These are phyloP conservation scores for Pythium volutum DNA, from an alignment of 352 stramenopile genomes.

Conservation along the genomic window DNA sequence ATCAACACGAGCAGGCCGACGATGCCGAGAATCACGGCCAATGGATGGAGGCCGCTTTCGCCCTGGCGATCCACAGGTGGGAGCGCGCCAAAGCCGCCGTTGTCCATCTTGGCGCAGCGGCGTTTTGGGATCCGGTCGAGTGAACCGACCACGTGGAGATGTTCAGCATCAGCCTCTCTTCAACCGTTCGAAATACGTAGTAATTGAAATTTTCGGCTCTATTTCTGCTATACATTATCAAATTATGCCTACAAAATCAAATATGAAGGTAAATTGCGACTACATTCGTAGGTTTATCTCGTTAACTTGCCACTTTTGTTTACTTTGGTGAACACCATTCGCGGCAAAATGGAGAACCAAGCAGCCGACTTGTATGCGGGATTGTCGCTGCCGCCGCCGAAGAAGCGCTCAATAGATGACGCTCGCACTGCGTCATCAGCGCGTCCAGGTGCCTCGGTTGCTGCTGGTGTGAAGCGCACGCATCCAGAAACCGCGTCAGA, in stretches of 20 bases:
- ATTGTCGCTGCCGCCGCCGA: slow-evolving; percentile 41
- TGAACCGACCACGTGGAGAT: slow-evolving; percentile 14
- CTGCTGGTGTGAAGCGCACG: neutral
- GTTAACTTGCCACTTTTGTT: too few species aligned
- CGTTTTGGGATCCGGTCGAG: neutral
- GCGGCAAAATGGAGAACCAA: slow-evolving; percentile 1
- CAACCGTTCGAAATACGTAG: neutral
- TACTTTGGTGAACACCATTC: neutral
- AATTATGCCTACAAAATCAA: neutral
- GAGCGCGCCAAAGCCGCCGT: slow-evolving; percentile 6
- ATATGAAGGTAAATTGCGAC: neutral
- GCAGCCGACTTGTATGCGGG: slow-evolving; percentile 54
- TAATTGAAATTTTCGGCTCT: neutral
- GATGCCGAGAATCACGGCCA: slow-evolving; percentile 62
- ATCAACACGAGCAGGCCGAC: slow-evolving; percentile 57
- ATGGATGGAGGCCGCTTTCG: slow-evolving; percentile 43
- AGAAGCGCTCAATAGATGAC: slow-evolving; percentile 30
- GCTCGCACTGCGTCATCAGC: neutral
- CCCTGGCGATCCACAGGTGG: neutral
- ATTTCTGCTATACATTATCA: neutral
- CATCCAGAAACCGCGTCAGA: slow-evolving; percentile 3
- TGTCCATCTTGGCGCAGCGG: neutral
- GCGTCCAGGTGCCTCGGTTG: neutral
- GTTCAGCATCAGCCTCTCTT: slow-evolving; percentile 13
- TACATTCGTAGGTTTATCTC: too few species aligned